Evolutionary conservation across 2,329 filamentous ascomycete species (phyloP).

Genomic region (Fusarium tjaetaba): DNA sequence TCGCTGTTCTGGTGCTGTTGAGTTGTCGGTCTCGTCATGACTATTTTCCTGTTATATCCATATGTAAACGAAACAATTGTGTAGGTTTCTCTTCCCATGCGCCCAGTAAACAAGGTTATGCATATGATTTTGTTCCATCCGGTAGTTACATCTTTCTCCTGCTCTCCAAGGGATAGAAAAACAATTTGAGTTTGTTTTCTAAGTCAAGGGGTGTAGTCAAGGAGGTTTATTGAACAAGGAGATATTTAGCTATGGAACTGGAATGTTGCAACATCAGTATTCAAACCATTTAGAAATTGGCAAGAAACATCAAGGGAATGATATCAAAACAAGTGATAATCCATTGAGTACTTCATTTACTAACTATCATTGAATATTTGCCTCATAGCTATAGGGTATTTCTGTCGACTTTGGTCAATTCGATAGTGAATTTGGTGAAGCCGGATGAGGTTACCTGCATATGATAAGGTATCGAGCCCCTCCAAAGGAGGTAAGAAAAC

Average conservation of each 20-base stretch:
- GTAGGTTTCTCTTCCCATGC: neutral
- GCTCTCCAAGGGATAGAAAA: neutral
- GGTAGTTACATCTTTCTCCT: neutral
- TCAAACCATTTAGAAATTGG: neutral
- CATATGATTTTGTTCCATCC: neutral
- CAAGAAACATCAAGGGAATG: conserved; percentile 1
- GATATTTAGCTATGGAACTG: neutral
- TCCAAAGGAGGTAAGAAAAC: neutral
- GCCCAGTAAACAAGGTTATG: neutral
- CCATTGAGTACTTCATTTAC: neutral
- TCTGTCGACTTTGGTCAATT: neutral
- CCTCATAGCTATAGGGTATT: neutral
- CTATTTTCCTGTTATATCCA: neutral
- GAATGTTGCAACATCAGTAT: neutral
- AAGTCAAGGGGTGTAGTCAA: neutral
- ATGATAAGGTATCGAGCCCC: neutral
- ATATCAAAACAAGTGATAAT: neutral
- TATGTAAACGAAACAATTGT: neutral
- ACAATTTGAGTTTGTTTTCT: neutral
- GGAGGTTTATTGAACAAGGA: neutral
- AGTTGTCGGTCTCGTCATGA: neutral
- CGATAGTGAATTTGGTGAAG: neutral
- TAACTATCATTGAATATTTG: neutral
- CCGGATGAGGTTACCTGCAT: neutral
- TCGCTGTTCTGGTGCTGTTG: neutral